Conservation (phyloP, 1,284 basidiomycete species). For the Pseudozyma sp. region DNA sequence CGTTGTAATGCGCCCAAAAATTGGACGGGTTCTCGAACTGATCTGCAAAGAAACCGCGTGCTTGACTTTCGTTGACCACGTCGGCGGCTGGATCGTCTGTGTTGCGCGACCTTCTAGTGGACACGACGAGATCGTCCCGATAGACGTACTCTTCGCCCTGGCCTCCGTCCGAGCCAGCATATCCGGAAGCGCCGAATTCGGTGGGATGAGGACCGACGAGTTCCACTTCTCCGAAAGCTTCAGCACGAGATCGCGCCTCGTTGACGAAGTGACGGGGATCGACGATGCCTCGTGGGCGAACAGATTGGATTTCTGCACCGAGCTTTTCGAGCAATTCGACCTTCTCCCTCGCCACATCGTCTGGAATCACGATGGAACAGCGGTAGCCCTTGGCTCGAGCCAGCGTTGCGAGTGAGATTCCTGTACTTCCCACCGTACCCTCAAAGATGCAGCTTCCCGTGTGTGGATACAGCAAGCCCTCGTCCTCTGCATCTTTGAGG, state of each 20-base stretch:
- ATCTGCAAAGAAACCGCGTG: conserved; percentile 80
- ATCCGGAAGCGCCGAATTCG: conserved; percentile 19
- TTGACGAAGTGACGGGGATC: conserved; percentile 68
- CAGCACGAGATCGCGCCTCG: conserved; percentile 59
- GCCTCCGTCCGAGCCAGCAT: conserved; percentile 27
- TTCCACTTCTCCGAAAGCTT: conserved; percentile 56
- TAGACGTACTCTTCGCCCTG: conserved; percentile 32
- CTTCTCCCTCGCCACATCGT: conserved; percentile 84
- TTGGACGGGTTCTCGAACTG: conserved; percentile 85
- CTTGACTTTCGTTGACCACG: conserved; percentile 40
- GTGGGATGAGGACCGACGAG: conserved; percentile 52
- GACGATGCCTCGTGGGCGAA: conserved; percentile 65
- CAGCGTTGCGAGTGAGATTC: conserved; percentile 89
- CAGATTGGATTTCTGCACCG: conserved; percentile 84
- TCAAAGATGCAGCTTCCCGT: conserved; percentile 95
- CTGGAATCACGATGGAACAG: conserved; percentile 68
- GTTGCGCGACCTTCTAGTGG: conserved; percentile 19
- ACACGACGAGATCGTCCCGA: conserved; percentile 54
- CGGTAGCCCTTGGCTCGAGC: conserved; percentile 76
- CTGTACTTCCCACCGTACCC: conserved; percentile 96
- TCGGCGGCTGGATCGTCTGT: conserved; percentile 20
- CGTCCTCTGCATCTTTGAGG: conserved; percentile 83
- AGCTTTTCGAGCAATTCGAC: conserved; percentile 83
- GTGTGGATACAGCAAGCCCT: conserved; percentile 83
- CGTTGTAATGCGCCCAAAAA: conserved; percentile 85